A percentile compares a stretch with the other conserved stretches of the same genome.
phyloP scores from a whole-genome alignment of 2,329 filamentous ascomycete species.

The Aspergillus fijiensis region DNA sequence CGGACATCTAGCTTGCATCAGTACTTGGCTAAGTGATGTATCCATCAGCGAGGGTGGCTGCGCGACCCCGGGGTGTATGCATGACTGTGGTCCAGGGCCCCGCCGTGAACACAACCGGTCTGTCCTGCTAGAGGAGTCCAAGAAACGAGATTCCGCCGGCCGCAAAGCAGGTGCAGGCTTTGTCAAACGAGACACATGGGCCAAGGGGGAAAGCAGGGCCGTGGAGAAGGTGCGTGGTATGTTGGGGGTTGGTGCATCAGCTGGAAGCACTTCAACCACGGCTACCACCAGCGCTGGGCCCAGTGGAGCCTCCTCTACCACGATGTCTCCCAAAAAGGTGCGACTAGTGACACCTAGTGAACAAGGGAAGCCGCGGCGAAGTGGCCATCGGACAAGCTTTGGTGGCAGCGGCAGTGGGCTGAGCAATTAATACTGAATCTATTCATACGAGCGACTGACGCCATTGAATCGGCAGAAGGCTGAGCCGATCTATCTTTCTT shows the following conservation, averaged over 20 bases:
- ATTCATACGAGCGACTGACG: not conserved
- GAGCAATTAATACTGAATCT: not conserved
- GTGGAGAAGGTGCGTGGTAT: slow-evolving; percentile 48
- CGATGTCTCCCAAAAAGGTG: slow-evolving; percentile 47
- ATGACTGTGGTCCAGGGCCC: slow-evolving; percentile 57
- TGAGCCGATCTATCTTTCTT: not conserved
- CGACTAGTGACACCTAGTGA: slow-evolving; percentile 46
- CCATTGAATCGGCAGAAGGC: not conserved
- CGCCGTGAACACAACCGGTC: slow-evolving; percentile 43
- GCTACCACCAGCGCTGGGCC: slow-evolving; percentile 22
- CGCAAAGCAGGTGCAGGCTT: slow-evolving; percentile 35
- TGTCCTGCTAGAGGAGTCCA: slow-evolving; percentile 31
- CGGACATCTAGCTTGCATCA: slow-evolving; percentile 58
- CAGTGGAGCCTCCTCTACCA: slow-evolving; percentile 30
- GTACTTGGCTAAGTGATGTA: slow-evolving; percentile 54
- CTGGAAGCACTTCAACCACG: slow-evolving; percentile 23
- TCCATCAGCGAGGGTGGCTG: slow-evolving; percentile 55
- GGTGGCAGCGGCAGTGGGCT: not conserved
- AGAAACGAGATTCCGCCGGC: slow-evolving; percentile 33
- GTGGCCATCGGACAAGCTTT: not conserved
- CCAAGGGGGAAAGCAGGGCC: slow-evolving; percentile 46
- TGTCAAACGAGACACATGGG: slow-evolving; percentile 47
- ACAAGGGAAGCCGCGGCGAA: slow-evolving; percentile 32
- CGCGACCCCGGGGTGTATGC: slow-evolving; percentile 59
- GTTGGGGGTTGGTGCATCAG: slow-evolving; percentile 35